Conservation (phyloP, 768 basidiomycete species). For the Piloderma croceum region DNA sequence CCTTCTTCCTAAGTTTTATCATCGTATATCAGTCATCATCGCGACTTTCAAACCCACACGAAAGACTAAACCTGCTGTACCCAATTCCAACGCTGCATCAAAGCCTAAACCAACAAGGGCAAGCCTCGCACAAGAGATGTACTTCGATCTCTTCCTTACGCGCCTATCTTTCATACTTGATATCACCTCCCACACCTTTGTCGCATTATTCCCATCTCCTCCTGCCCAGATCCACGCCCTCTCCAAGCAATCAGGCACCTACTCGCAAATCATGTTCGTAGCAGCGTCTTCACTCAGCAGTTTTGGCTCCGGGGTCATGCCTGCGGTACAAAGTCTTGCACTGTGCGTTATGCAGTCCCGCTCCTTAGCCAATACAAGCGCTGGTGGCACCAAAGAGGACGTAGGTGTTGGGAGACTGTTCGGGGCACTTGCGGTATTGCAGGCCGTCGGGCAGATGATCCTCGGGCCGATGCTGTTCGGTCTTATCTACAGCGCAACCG, state of each 20-base stretch:
- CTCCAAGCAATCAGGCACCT: constrained; percentile 8
- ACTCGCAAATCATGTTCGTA: constrained; percentile 43
- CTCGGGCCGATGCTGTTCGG: constrained; percentile 68
- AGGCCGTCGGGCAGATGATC: constrained; percentile 61
- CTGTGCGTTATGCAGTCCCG: constrained; percentile 50
- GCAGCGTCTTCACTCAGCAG: constrained; percentile 57
- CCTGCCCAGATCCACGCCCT: constrained; percentile 16
- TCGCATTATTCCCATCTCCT: constrained; percentile 48
- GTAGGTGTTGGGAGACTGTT: constrained; percentile 52
- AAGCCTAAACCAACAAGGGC: constrained; percentile 43
- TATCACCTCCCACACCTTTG: constrained; percentile 55
- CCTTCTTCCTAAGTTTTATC: constrained; percentile 30
- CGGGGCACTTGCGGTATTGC: constrained; percentile 64
- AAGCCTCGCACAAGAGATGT: constrained; percentile 53
- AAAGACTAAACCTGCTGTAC: constrained; percentile 19
- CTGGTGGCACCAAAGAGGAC: constrained; percentile 38
- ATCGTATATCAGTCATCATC: constrained; percentile 44
- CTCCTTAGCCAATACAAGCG: constrained; percentile 35
- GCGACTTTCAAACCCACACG: constrained; percentile 53
- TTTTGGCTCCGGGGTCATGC: constrained; percentile 63
- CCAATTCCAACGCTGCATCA: constrained; percentile 7
- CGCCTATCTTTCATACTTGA: constrained; percentile 64
- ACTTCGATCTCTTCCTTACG: constrained; percentile 65
- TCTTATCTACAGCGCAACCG: constrained; percentile 57
- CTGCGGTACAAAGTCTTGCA: constrained; percentile 68